Conservation (phyloP, 2,329 filamentous ascomycete species). For the Mycogone perniciosa region DNA sequence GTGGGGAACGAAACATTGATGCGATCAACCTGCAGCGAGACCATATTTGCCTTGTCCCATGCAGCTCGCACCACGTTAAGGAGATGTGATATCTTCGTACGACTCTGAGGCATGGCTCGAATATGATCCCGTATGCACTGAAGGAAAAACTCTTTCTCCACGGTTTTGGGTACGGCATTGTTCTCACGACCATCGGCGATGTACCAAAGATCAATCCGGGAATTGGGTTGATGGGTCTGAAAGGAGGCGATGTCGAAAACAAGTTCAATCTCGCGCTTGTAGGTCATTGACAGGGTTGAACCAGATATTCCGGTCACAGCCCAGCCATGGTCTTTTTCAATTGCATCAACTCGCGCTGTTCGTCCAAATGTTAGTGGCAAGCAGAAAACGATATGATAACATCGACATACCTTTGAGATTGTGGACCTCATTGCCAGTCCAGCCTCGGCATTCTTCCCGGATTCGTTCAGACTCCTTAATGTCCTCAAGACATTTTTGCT, state of each 20-base stretch:
- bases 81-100: constrained; percentile 51
- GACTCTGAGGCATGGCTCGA: constrained; percentile 52
- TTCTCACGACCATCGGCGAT: constrained; percentile 52
- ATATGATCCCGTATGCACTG: constrained; percentile 64
- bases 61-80: constrained; percentile 52
- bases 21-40: constrained; percentile 54
- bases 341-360: constrained; percentile 55
- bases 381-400: background rate
- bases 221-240: constrained; percentile 38
- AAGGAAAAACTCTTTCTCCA: constrained; percentile 69
- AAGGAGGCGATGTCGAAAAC: constrained; percentile 64
- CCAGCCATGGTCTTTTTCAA: constrained; percentile 67
- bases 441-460: constrained; percentile 82
- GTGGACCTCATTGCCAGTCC: constrained; percentile 76
- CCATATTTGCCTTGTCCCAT: constrained; percentile 59
- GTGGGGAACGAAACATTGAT: constrained; percentile 61
- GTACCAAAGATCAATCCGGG: constrained; percentile 63
- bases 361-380: constrained; percentile 30
- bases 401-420: constrained; percentile 60
- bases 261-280: constrained; percentile 65
- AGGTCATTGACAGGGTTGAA: constrained; percentile 64
- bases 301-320: constrained; percentile 58
- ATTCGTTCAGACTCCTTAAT: constrained; percentile 79
- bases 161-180: constrained; percentile 50
- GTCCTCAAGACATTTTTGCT: constrained; percentile 62